These are phyloP conservation scores for Hypoxylon subgilvum DNA, from an alignment of 495 filamentous ascomycete species.

Conservation along the genomic window DNA sequence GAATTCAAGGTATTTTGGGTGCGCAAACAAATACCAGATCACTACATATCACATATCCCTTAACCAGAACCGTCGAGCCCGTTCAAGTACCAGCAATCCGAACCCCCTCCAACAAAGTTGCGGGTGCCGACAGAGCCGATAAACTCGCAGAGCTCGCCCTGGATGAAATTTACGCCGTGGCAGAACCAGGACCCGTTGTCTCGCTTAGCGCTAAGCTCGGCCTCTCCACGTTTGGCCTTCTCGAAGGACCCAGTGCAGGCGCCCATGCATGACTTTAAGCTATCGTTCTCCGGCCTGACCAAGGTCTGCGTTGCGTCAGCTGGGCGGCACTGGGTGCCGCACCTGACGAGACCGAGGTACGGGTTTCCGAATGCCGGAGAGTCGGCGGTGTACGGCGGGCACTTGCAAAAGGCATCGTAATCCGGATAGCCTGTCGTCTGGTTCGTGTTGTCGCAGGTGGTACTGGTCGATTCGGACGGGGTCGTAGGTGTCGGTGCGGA, in stretches of 20 bases:
- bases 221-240: constrained; percentile 25
- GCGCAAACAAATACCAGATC: no score
- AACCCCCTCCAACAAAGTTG: constrained; percentile 20
- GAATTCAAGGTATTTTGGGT: no score
- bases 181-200: constrained; percentile 38
- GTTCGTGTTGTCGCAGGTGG: constrained; percentile 21
- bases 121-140: constrained; percentile 32
- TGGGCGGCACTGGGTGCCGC: constrained; percentile 35
- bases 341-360: constrained; percentile 35
- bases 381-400: constrained; percentile 19
- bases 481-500: constrained; percentile 15
- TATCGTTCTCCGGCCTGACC: constrained; percentile 29
- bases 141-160: constrained; percentile 41
- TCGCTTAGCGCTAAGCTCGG: constrained; percentile 11
- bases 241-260: constrained; percentile 40
- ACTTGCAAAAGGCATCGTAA: constrained; percentile 39
- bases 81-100: constrained; percentile 31
- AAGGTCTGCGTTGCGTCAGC: constrained; percentile 19
- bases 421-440: constrained; percentile 35
- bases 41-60: no score
- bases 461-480: not conserved
- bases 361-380: constrained; percentile 36
- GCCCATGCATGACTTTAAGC: constrained; percentile 23
- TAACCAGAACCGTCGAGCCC: constrained; percentile 16
- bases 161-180: constrained; percentile 41